Base-by-base conservation (phyloP, 441 rosid species). In the Populus trichocarpa region DNA sequence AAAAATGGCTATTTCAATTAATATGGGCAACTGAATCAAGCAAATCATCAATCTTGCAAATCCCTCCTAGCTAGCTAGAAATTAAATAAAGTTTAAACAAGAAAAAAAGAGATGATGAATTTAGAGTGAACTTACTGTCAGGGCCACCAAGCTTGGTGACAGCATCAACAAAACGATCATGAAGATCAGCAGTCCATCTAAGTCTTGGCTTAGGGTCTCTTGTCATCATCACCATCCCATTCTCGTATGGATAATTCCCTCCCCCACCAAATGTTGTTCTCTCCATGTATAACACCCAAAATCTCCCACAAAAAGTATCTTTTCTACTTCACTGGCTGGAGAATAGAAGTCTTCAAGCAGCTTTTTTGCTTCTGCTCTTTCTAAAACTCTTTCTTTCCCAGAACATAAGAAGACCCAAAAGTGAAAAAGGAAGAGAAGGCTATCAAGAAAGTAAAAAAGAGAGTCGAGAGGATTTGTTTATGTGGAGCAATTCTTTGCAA, bases 121-220 rank as follows among this genome's bases (percentile, higher is more conserved):
- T 30, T 16, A 1, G 16, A 3, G 22, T 11, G 7, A 6, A 85
- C 86, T 79, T 72, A 93, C 98, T 90, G 40, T 90, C 88, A 71
- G 98, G 95, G 68, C 98, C 98, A 7, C 98, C 98, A 25, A 94
- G 98, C 80, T 94, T 89, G 40, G 95, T 84, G 79, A 94, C 97
- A 61, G 93, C 97, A 74, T 94, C 97, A 23, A 94, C 86, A 75
- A 94, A 94, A 68, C 97, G 89, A 12, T 88, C 94, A 75, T 95
- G 98, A 77, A 95, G 98, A 80, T 93, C 98, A 2, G 94, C 84
- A 7, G 98, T 93, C 98, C 98, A 95, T 2, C 97, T 91, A 71
- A 95, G 97, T 12, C 97, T 90, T 57, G 98, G 98, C 80, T 91
- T 95, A 3, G 98, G 95, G 83, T 95, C 97, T 87, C 99, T 90